Base-by-base conservation (phyloP, 768 basidiomycete species). In the Lactarius deliciosus region DNA sequence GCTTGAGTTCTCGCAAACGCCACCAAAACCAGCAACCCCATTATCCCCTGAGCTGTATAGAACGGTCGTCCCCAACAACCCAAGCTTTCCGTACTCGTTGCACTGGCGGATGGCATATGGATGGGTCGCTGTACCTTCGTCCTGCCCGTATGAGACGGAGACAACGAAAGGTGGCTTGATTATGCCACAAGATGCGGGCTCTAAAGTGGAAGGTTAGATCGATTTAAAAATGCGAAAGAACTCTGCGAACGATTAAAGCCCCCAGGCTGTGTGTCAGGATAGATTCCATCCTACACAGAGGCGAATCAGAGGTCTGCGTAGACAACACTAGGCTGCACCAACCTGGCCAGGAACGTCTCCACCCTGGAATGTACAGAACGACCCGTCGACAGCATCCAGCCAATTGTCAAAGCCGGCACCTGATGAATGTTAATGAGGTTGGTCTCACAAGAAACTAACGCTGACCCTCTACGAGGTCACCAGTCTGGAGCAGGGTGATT, bases 51-150 rank as follows among this genome's bases (percentile, higher is more conserved):
- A 80, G 36, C 77, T 75, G 66, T 80, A 83, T 38, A 83, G 69
- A 28, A 83, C 59, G 5, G 81, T 79, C n/a, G 72, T 55, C 58
- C 81, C 80, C 72, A 80, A 71, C 28, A 81, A 68, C 32, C 80
- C 80, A 15, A 80, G 74, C 67, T 83, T 83, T 38, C 74, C 82
- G 64, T 82, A 83, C 68, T 83, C 82, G 5, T 74, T 68, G 69
- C 81, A 82, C 63, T 81, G 80, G 40, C 81, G 78, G 47, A 69
- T 70, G 30, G 78, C 74, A 66, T 80, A 81, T 57, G 75, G 73
- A 0, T 76, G 73, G 1, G 76, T 74, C 55, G 76, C 69, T 38
- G 76, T 75, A 16, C 70, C 75, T 65, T 82, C 81, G 60, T 78
- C 72, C 62, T 77, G 75, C 1, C 65, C 45, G 71, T 82, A 81